Evolutionary conservation across 208 protist species (phyloP).

Genomic region (Cochliopodium minus): DNA sequence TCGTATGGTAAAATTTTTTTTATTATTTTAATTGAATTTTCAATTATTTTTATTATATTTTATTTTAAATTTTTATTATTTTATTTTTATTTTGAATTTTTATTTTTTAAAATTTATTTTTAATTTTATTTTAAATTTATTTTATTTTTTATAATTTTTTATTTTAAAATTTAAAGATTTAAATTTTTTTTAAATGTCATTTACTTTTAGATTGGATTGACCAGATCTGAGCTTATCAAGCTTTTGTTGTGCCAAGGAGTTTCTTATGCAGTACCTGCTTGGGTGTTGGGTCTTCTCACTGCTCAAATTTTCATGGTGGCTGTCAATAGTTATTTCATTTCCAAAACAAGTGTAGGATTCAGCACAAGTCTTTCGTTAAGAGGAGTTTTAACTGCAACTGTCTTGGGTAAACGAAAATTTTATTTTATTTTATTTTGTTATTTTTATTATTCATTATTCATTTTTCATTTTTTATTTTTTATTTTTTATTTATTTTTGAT

Average conservation of each 20-base stretch:
- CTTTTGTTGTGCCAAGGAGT: not conserved
- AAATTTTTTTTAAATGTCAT: constrained; percentile 24
- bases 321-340: too few species aligned
- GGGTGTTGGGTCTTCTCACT: not conserved
- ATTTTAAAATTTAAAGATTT: constrained; percentile 19
- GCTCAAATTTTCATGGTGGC: too few species aligned
- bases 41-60: not conserved
- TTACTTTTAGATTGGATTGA: not conserved
- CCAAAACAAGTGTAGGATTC: too few species aligned
- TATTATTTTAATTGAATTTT: too few species aligned
- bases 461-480: too few species aligned
- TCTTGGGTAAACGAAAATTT: too few species aligned
- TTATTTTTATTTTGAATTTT: not conserved
- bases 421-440: too few species aligned
- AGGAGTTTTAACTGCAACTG: too few species aligned
- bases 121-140: not conserved
- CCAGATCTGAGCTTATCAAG: not conserved
- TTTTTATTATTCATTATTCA: too few species aligned
- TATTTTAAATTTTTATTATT: not conserved
- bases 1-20: constrained; percentile 54
- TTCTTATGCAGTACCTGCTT: not conserved
- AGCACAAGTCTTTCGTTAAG: too few species aligned
- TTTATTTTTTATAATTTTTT: too few species aligned
- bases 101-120: not conserved
- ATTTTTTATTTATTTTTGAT: too few species aligned